Evolutionary conservation across 2,329 filamentous ascomycete genomes (phyloP).

Genomic region (Monilinia aucupariae): DNA sequence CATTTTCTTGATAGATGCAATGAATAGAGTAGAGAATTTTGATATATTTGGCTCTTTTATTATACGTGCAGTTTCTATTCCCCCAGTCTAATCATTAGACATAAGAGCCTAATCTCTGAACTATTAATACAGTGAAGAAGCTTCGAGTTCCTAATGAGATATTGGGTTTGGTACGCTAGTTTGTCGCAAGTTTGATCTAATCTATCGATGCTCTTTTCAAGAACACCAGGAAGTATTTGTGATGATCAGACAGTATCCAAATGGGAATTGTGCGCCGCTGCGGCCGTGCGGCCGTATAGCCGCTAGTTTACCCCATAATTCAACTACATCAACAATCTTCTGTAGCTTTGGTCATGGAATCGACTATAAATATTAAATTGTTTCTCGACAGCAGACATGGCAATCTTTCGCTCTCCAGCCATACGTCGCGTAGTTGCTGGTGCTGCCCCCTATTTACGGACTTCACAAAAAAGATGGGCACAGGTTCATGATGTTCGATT

Average conservation of each 20-base stretch:
- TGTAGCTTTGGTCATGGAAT: too few relatives aligned
- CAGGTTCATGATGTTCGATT: constrained; percentile 90
- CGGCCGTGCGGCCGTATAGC: neutral
- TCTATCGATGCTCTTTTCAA: too few relatives aligned
- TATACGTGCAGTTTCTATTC: too few relatives aligned
- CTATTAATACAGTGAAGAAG: too few relatives aligned
- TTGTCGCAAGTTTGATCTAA: neutral
- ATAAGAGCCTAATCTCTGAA: too few relatives aligned
- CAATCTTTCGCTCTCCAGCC: constrained; percentile 43
- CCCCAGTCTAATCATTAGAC: too few relatives aligned
- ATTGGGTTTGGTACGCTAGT: too few relatives aligned
- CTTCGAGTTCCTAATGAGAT: too few relatives aligned
- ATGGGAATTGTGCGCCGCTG: neutral
- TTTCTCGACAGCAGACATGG: constrained; percentile 38
- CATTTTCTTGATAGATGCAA: neutral
- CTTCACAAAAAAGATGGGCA: constrained; percentile 73
- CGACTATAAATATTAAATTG: too few relatives aligned
- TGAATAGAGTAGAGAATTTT: neutral
- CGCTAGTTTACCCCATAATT: neutral
- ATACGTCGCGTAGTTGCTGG: constrained; percentile 41
- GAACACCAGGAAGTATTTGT: too few relatives aligned
- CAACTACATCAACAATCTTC: neutral
- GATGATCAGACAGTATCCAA: neutral
- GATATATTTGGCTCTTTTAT: neutral
- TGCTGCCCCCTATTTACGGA: constrained; percentile 32